These are phyloP conservation scores for Noccaea bulbosa DNA, from an alignment of 345 rosid genomes.

Conservation along the genomic window DNA sequence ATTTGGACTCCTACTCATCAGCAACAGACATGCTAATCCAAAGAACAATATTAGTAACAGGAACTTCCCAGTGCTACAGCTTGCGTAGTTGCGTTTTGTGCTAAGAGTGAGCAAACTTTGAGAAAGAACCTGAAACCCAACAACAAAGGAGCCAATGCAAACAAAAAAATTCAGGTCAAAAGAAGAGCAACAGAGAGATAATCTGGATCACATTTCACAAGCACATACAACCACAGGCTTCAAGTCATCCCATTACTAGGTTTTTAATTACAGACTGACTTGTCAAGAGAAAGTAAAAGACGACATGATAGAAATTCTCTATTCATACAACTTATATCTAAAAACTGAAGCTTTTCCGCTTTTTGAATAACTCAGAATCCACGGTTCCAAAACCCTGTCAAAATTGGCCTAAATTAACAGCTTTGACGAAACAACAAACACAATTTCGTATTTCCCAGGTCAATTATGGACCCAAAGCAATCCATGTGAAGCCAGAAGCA, in stretches of 20 bases:
- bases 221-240: constrained; percentile 22
- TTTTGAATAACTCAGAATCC: constrained; percentile 13
- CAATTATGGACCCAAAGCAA: constrained; percentile 1
- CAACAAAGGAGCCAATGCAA: constrained; percentile 24
- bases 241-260: constrained; percentile 25
- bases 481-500: constrained; percentile 11
- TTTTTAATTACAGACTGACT: neutral
- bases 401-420: neutral
- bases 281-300: neutral
- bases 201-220: constrained; percentile 5
- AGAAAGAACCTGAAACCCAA: constrained; percentile 62
- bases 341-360: neutral
- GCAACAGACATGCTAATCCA: constrained; percentile 68
- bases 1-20: constrained; percentile 54
- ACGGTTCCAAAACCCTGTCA: constrained; percentile 12
- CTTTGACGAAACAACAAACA: neutral
- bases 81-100: constrained; percentile 57
- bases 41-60: constrained; percentile 61
- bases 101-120: constrained; percentile 62
- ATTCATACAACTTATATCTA: constrained; percentile 2
- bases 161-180: constrained; percentile 10
- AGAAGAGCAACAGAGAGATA: constrained; percentile 4
- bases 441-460: neutral
- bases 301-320: constrained; percentile 4
- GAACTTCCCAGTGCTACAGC: constrained; percentile 92